Base-by-base conservation (phyloP, 2,329 filamentous ascomycete species). In the Aspergillus floridensis region DNA sequence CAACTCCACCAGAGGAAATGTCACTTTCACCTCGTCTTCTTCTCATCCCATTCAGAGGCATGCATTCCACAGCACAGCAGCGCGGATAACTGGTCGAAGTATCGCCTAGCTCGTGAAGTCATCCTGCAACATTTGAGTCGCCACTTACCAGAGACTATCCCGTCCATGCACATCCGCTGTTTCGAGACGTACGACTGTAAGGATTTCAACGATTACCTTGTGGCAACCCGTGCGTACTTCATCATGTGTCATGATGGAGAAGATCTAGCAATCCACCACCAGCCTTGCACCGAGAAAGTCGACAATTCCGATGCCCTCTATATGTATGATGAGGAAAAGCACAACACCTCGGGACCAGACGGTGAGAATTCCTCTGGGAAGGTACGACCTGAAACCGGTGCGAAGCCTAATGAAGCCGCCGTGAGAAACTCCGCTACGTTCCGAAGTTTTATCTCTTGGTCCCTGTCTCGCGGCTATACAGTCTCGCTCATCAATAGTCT, bases 1-100 rank as follows among this genome's bases (percentile, higher is more conserved):
- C 81, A 84, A 57, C 79, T 92, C 16, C 76, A 80, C 47, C 80
- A 82, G 57, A 80, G 88, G 53, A 86, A 87, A 56, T 91, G 88
- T 72, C 85, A 86, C 58, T 92, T 92, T 66, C 83, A 91, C 62
- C 73, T 92, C 61, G 76, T 86, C 16, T 93, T 91, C 77, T 90
- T 92, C 67, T 79, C 85, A 26, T 75, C 78, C 65, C 74, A 81
- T 63, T 69, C 63, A 1, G 19, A 78, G 5, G 75, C 87, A 11
- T 89, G 85, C 66, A 73, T 88, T 14, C 86, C 88, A 4, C 67
- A 72, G 6, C 68, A 69, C 51, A 71, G 74, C 4, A 59, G 72
- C 26, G 53, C 68, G 8, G 66, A 65, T 26, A 64, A 77, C 62
- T 63, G 70, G 63, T 61, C 75, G 44, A 88, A 86, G 66, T 91